Evolutionary conservation across 495 filamentous ascomycete species (phyloP), one percentile per base, ranked within the genome.

Genomic region (Aspergillus carlsbadensis): DNA sequence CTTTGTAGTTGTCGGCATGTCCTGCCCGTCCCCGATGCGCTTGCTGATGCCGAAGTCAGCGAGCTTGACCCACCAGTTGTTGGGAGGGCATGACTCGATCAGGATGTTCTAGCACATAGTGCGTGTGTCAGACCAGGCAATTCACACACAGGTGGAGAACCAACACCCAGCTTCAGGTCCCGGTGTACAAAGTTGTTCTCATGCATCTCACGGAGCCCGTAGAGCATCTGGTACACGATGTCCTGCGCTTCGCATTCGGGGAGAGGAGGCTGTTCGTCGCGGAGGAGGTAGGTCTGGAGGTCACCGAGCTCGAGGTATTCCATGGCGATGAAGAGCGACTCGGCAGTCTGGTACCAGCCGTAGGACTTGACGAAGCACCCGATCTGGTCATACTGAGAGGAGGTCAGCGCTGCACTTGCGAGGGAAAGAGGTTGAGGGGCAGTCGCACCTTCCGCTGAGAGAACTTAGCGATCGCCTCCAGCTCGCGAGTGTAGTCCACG

Each of bases 71-170:
- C 15, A 29, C 44, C 44, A 47, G 13, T 26, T 29, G 26, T 29
- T 29, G 26, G 26, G n/a, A 7, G 44, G 44, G 7, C 44, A 26
- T 18, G 44, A 29, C 10, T 33, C n/a, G 24, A 29, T 14, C 14
- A 47, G 44, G 14, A 47, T 47, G 44, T 47, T 47, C 44, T 47
- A 2, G n/a, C n/a, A n/a, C n/a, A n/a, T n/a, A n/a, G n/a, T 3
- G 17, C n/a, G 44, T 17, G 14, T 47, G n/a, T 47, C 18, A 47
- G 44, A 15, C 24, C 10, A 18, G 14, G 17, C 15, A 11, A 6
- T 37, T 46, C 5, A 31, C 26, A 47, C 44, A 26, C 14, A 31
- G 10, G 26, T 29, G 26, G 26, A 8, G 26, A 8, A 29, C 26
- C 4, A 29, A 29, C 26, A 29, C 26, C 26, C 26, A 29, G 44